Evolutionary conservation across 768 basidiomycete genomes (phyloP).

Genomic region (Suillus hirtellus): DNA sequence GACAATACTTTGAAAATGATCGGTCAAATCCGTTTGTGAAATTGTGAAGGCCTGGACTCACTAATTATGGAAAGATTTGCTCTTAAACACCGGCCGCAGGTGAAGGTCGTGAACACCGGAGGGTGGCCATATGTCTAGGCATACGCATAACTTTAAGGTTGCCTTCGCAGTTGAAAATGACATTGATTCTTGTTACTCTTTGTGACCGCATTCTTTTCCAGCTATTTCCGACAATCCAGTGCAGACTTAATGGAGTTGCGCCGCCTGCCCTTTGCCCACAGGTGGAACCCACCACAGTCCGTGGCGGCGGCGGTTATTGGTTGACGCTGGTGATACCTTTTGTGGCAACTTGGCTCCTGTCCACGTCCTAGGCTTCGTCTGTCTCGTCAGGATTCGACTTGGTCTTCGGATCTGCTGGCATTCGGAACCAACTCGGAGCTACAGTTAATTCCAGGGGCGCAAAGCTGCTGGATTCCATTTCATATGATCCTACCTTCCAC

Average conservation of each 20-base stretch:
- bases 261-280: not conserved
- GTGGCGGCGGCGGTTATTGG: not conserved
- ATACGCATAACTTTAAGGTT: not conserved
- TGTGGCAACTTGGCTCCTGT: not conserved
- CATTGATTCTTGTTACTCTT: not conserved
- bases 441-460: slow-evolving; percentile 2
- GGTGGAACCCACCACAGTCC: not conserved
- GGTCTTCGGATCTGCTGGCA: slow-evolving; percentile 1
- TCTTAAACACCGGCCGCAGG: not conserved
- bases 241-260: not conserved
- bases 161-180: not conserved
- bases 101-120: not conserved
- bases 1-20: not conserved
- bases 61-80: not conserved
- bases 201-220: not conserved
- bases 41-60: not conserved
- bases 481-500: slow-evolving; percentile 1
- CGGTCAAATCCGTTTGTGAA: no score
- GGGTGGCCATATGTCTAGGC: no score
- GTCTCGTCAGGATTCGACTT: not conserved
- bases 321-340: not conserved
- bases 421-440: not conserved
- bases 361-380: not conserved
- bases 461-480: not conserved
- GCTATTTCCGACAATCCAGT: not conserved